Evolutionary conservation across 805 yeast genomes (phyloP), one percentile per base, ranked within the genome.

Genomic region (Candida railenensis): DNA sequence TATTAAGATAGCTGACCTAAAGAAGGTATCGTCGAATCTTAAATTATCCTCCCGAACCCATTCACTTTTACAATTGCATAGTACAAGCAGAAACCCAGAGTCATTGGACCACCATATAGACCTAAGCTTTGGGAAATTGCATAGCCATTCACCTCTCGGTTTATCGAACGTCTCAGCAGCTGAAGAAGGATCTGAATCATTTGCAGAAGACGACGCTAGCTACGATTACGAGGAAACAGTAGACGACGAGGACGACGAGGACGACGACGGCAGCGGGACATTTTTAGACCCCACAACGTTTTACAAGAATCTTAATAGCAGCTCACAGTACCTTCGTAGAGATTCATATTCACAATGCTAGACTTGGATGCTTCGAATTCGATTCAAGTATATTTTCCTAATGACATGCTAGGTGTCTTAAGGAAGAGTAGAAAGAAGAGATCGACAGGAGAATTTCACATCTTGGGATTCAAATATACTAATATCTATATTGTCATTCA

Each of bases 261-360:
- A 30, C 4, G 38, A 41, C 37, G n/a, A n/a, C n/a, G n/a, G n/a
- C n/a, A n/a, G n/a, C n/a, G n/a, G n/a, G 30, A 15, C 49, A 8
- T 48, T 49, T 21, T 37, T 50, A 20, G 48, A 48, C 28, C 53
- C 43, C 15, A 37, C 28, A 5, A 30, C 41, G 19, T 57, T 59
- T 41, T 59, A 58, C 41, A 46, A 47, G 38, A 55, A 62, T 45
- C 57, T 69, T 43, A 71, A 72, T 56, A 71, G 66, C 51, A 71
- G 76, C 52, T 68, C 74, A 2, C 76, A 69, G 52, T 70, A 68
- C 48, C 53, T 71, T 21, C 51, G 77, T 43, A 51, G 77, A 44
- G 77, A 72, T 51, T 71, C 76, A 45, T 65, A 69, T 42, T 53
- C 67, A 30, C 56, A 53, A 63, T 62, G 58, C 59, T 42, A 36